These are phyloP conservation scores for Mrakia gelida DNA, from an alignment of 768 basidiomycete species.

Conservation along the genomic window DNA sequence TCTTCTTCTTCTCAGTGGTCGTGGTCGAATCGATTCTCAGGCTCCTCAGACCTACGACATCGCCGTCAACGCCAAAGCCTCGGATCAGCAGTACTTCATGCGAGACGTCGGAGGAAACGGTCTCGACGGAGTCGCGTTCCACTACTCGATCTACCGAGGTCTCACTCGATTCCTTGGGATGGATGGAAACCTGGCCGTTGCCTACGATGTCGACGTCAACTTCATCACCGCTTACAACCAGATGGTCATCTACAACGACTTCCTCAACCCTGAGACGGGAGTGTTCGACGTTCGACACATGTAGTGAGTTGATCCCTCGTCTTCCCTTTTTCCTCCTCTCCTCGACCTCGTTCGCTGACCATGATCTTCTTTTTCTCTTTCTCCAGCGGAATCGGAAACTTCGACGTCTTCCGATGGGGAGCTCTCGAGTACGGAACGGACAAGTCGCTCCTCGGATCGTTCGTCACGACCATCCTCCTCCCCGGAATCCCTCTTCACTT, in stretches of 20 bases:
- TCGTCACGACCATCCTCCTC: slow-evolving; percentile 73
- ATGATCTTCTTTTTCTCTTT: background rate
- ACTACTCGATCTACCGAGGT: slow-evolving; percentile 87
- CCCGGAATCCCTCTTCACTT: slow-evolving; percentile 80
- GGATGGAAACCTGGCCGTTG: slow-evolving; percentile 90
- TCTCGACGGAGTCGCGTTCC: slow-evolving; percentile 80
- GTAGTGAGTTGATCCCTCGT: slow-evolving; percentile 46
- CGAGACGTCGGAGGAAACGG: slow-evolving; percentile 59
- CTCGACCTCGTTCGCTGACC: background rate
- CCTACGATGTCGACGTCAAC: slow-evolving; percentile 75
- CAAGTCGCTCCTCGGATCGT: slow-evolving; percentile 68
- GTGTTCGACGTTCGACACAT: slow-evolving; percentile 76
- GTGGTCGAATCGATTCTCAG: slow-evolving; percentile 75
- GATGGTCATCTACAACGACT: slow-evolving; percentile 74
- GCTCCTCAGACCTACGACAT: slow-evolving; percentile 62
- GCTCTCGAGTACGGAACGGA: slow-evolving; percentile 78
- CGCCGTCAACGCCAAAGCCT: slow-evolving; percentile 62
- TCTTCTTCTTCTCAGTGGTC: slow-evolving; percentile 55
- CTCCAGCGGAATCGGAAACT: slow-evolving; percentile 70
- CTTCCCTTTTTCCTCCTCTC: background rate
- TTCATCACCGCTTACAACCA: slow-evolving; percentile 88
- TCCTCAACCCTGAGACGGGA: slow-evolving; percentile 66
- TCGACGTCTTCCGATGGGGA: slow-evolving; percentile 93
- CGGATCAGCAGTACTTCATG: slow-evolving; percentile 70
- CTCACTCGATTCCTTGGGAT: slow-evolving; percentile 84